Percentiles rank a stretch among this genome's conserved stretches.
phyloP scores from a whole-genome alignment of 116 monocot species.

The Cymodocea nodosa region DNA sequence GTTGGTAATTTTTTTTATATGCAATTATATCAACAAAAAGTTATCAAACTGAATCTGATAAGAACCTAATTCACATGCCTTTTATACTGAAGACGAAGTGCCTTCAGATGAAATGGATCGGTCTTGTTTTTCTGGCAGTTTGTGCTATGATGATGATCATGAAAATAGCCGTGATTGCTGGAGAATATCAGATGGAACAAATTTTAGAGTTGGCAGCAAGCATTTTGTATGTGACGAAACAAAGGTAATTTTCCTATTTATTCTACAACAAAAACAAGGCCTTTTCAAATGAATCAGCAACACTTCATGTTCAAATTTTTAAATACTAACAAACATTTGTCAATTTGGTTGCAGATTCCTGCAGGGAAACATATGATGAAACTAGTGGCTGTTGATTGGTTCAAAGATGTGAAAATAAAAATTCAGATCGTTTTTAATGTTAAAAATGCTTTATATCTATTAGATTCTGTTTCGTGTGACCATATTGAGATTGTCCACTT shows the following conservation, averaged over 20 bases:
- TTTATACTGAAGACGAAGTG: conserved; percentile 19
- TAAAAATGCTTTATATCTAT: too few relatives aligned
- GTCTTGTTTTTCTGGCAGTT: conserved; percentile 66
- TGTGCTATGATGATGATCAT: conserved; percentile 55
- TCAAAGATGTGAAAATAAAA: conserved; percentile 61
- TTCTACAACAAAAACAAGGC: background rate
- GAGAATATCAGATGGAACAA: conserved; percentile 68
- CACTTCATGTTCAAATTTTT: background rate
- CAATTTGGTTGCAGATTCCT: conserved; percentile 49
- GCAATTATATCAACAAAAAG: background rate
- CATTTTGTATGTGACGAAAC: conserved; percentile 61
- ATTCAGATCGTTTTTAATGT: too few relatives aligned
- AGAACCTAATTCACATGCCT: background rate
- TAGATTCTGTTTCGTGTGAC: too few relatives aligned
- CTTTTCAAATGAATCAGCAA: background rate
- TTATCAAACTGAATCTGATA: background rate
- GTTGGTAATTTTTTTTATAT: conserved; percentile 18
- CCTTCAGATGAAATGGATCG: conserved; percentile 41
- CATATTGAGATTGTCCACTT: too few relatives aligned
- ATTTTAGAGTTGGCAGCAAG: conserved; percentile 85
- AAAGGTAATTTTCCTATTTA: conserved; percentile 33
- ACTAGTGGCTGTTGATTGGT: conserved; percentile 92
- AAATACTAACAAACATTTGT: too few relatives aligned
- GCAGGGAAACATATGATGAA: conserved; percentile 91
- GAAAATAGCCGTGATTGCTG: conserved; percentile 89